phyloP scores from a whole-genome alignment of 116 monocot genomes.

The Iris pallida region DNA sequence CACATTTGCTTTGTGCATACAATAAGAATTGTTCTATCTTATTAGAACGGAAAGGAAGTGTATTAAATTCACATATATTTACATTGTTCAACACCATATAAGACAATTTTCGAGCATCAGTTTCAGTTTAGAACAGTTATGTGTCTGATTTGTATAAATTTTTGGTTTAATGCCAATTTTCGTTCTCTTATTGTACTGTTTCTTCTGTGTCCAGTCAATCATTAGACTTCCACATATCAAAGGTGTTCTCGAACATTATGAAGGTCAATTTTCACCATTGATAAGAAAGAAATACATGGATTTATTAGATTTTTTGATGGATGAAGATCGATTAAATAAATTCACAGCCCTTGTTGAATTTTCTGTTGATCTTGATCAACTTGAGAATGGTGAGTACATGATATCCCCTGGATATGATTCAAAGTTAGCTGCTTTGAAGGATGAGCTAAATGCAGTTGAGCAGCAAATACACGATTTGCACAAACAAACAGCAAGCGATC shows the following conservation, averaged over 20 bases:
- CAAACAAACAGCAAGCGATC: constrained; percentile 71
- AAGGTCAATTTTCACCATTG: constrained; percentile 64
- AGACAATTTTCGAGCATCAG: no score
- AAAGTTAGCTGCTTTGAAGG: constrained; percentile 57
- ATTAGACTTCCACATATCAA: constrained; percentile 73
- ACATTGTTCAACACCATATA: no score
- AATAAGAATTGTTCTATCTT: no score
- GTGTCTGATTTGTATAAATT: no score
- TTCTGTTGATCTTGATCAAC: constrained; percentile 73
- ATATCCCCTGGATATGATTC: constrained; percentile 76
- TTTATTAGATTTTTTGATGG: constrained; percentile 44
- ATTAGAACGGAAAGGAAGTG: no score
- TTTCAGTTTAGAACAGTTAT: no score
- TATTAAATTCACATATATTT: no score
- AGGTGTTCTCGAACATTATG: constrained; percentile 57
- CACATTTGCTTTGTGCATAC: no score
- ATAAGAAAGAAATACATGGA: constrained; percentile 57
- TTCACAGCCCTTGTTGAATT: constrained; percentile 74
- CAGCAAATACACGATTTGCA: constrained; percentile 68
- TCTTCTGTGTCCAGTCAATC: constrained; percentile 51
- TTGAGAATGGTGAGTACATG: constrained; percentile 91
- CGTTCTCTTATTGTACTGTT: constrained; percentile 2
- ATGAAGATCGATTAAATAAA: constrained; percentile 48
- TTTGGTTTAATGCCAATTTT: background rate
- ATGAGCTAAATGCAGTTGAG: constrained; percentile 59